Percentiles rank a stretch among this genome's conserved stretches.
These are phyloP conservation scores for Cocos nucifera DNA, from an alignment of 176 grass and related monocot genomes.

Conservation along the genomic window DNA sequence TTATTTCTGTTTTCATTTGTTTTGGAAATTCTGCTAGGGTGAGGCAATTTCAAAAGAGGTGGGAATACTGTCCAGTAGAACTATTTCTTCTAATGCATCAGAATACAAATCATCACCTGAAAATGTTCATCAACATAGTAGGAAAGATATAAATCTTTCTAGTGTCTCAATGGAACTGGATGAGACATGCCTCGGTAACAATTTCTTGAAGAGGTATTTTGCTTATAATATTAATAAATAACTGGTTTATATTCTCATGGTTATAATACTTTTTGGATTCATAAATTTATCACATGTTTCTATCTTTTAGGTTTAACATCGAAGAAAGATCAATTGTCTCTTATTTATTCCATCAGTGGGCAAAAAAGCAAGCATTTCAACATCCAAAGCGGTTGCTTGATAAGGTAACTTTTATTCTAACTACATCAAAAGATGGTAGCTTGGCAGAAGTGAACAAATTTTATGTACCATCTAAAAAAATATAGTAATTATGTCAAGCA, in stretches of 20 bases:
- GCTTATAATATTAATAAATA: conserved; percentile 1
- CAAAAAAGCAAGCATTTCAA: conserved; percentile 20
- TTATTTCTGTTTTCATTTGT: not conserved
- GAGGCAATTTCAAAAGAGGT: conserved; percentile 22
- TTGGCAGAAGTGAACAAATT: no score
- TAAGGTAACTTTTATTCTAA: conserved; percentile 13
- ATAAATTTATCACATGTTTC: not conserved
- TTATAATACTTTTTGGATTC: no score
- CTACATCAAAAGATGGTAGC: not conserved
- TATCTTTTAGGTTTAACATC: conserved; percentile 7
- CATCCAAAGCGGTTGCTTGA: conserved; percentile 22
- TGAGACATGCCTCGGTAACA: conserved; percentile 53
- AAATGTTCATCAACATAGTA: not conserved
- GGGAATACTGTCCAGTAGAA: conserved; percentile 8
- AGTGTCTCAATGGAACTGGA: conserved; percentile 19
- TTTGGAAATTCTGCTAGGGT: conserved; percentile 9
- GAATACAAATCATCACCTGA: not conserved
- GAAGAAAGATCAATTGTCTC: conserved; percentile 22
- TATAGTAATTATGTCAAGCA: no score
- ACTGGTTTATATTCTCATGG: no score
- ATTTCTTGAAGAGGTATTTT: conserved; percentile 82
- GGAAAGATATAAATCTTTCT: not conserved
- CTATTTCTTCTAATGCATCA: conserved; percentile 8
- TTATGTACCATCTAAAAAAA: no score
- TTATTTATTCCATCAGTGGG: conserved; percentile 26